These are phyloP conservation scores for Ophiostoma pallidulum DNA, from an alignment of 2,329 filamentous ascomycete species.

Conservation along the genomic window DNA sequence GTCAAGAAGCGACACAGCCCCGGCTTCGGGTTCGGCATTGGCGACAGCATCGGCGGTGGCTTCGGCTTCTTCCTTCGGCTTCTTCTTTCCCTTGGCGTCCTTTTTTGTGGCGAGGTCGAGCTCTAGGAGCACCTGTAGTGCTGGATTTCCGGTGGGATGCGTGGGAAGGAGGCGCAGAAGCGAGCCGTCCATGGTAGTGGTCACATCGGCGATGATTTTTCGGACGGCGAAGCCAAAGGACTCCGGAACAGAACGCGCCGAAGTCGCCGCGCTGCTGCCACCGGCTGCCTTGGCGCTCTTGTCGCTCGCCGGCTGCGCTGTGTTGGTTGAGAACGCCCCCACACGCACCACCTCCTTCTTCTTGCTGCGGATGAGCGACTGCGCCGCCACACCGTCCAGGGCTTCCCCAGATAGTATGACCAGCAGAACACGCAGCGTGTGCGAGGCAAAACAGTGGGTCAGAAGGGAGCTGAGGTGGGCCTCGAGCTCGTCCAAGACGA, in stretches of 20 bases:
- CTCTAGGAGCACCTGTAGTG: constrained; percentile 81
- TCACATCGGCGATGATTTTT: constrained; percentile 72
- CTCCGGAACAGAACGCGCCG: constrained; percentile 53
- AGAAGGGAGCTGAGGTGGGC: constrained; percentile 73
- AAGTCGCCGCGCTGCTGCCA: constrained; percentile 19
- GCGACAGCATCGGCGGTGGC: constrained; percentile 13
- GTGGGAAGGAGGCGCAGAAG: constrained; percentile 76
- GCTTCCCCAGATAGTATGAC: constrained; percentile 78
- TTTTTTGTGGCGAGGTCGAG: constrained; percentile 70
- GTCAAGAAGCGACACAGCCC: constrained; percentile 49
- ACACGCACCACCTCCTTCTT: constrained; percentile 78
- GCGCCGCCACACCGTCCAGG: constrained; percentile 58
- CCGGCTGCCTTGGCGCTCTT: too few relatives aligned
- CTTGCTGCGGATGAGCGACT: constrained; percentile 77
- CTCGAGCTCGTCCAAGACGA: constrained; percentile 80
- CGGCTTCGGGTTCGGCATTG: neutral
- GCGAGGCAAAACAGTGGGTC: constrained; percentile 82
- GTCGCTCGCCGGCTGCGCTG: too few relatives aligned
- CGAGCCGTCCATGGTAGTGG: constrained; percentile 64
- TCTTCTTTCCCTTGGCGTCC: constrained; percentile 40
- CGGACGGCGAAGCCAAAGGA: constrained; percentile 69
- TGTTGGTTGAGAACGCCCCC: constrained; percentile 34
- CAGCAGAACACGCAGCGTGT: constrained; percentile 77
- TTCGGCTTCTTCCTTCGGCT: constrained; percentile 18
- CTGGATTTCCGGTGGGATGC: constrained; percentile 84